phyloP scores from a whole-genome alignment of 2,329 filamentous ascomycete genomes.

The Neoscytalidium dimidiatum region DNA sequence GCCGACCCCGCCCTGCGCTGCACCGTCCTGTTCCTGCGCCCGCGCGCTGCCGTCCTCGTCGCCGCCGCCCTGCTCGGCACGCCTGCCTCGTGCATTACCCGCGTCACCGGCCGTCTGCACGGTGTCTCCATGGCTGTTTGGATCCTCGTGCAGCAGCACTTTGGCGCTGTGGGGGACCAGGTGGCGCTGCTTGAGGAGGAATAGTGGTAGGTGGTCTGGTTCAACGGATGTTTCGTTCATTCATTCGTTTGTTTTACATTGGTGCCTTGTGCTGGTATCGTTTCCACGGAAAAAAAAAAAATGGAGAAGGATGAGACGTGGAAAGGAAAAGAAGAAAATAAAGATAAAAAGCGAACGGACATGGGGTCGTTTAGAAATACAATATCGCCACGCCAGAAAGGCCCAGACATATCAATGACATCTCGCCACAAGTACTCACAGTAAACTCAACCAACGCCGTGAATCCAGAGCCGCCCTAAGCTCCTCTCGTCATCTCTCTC shows the following conservation, averaged over 20 bases:
- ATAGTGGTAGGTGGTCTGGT: neutral
- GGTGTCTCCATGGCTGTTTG: neutral
- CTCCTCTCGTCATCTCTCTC: neutral
- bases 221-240: neutral
- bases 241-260: neutral
- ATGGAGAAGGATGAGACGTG: neutral
- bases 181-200: neutral
- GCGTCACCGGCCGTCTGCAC: neutral
- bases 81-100: neutral
- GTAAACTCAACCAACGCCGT: neutral
- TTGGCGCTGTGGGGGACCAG: neutral
- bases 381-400: neutral
- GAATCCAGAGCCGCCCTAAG: neutral
- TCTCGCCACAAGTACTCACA: neutral
- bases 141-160: neutral
- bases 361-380: neutral
- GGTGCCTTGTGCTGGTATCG: neutral
- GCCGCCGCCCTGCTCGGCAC: neutral
- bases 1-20: neutral
- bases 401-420: neutral
- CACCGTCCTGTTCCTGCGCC: neutral
- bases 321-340: neutral
- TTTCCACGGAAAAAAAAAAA: neutral
- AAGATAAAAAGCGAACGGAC: neutral
- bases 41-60: neutral